Conservation (phyloP, 176 grass and related monocot species). For the Aegilops tauschii region DNA sequence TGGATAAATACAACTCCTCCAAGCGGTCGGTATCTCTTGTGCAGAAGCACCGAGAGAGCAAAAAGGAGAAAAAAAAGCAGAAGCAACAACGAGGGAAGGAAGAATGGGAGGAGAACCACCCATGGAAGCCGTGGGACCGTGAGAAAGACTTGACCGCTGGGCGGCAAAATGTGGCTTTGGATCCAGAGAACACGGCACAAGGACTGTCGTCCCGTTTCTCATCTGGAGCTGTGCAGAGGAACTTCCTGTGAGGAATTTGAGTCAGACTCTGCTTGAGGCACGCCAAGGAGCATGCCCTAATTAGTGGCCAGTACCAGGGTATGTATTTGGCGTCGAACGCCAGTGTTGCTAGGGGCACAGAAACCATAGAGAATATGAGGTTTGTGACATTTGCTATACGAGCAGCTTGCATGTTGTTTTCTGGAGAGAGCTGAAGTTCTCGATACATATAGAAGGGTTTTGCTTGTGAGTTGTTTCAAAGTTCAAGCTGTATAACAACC, state of each 20-base stretch:
- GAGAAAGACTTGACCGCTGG: slow-evolving; percentile 88
- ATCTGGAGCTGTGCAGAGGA: slow-evolving; percentile 71
- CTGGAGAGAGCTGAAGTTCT: background rate
- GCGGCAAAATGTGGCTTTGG: slow-evolving; percentile 65
- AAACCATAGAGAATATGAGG: background rate
- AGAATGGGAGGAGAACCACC: slow-evolving; percentile 86
- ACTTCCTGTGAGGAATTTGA: slow-evolving; percentile 57
- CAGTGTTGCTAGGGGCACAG: background rate
- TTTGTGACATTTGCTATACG: background rate
- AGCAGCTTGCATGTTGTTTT: background rate
- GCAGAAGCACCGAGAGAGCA: slow-evolving; percentile 75
- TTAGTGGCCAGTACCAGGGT: background rate
- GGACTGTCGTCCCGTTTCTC: slow-evolving; percentile 81
- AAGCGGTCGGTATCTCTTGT: slow-evolving; percentile 70
- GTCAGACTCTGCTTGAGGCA: background rate
- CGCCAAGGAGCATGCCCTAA: background rate
- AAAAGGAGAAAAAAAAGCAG: slow-evolving; percentile 67
- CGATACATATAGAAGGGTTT: background rate
- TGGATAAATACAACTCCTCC: slow-evolving; percentile 79
- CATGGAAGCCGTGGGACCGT: slow-evolving; percentile 97
- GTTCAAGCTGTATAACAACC: background rate
- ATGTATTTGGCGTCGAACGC: background rate
- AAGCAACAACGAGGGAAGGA: slow-evolving; percentile 54
- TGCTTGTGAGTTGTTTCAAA: background rate
- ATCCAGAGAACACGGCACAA: slow-evolving; percentile 61